phyloP scores from a whole-genome alignment of 163 green algal genomes.

The Scenedesmus sp. region DNA sequence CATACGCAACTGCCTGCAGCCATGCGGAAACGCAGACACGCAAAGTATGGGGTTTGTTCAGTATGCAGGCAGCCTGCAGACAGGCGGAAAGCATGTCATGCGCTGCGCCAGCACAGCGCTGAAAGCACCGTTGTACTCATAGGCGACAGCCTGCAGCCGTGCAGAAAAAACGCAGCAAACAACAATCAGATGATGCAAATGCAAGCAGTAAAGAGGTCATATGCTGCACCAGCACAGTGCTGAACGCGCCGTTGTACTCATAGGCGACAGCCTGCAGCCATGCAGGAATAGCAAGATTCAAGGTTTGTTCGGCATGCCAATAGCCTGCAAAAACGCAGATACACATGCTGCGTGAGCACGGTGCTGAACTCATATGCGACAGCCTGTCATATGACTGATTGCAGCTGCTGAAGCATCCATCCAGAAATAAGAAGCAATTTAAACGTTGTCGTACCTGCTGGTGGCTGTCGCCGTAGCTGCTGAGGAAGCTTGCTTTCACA shows the following conservation, averaged over 20 bases:
- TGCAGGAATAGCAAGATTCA: no score
- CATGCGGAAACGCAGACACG: no score
- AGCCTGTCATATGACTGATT: background rate
- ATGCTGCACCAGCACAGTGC: constrained; percentile 77
- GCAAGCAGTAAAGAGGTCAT: constrained; percentile 76
- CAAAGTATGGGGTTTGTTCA: background rate
- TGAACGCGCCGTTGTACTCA: constrained; percentile 90
- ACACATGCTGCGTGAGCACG: no score
- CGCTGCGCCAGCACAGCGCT: constrained; percentile 53
- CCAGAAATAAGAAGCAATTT: background rate
- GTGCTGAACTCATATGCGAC: background rate
- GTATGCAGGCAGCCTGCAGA: background rate
- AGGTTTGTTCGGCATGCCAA: background rate
- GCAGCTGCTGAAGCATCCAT: no score
- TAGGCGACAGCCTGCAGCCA: constrained; percentile 79
- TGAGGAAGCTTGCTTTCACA: constrained; percentile 78
- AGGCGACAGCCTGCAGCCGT: constrained; percentile 73
- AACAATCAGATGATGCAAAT: no score
- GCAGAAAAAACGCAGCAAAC: no score
- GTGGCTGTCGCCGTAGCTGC: constrained; percentile 61
- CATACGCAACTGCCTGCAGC: constrained; percentile 82
- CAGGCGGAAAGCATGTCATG: background rate
- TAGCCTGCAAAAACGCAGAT: background rate
- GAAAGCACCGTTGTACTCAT: constrained; percentile 92
- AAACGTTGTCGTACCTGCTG: background rate